Base-by-base conservation (phyloP, 1,284 basidiomycete genomes). In the Ustilago curta region DNA sequence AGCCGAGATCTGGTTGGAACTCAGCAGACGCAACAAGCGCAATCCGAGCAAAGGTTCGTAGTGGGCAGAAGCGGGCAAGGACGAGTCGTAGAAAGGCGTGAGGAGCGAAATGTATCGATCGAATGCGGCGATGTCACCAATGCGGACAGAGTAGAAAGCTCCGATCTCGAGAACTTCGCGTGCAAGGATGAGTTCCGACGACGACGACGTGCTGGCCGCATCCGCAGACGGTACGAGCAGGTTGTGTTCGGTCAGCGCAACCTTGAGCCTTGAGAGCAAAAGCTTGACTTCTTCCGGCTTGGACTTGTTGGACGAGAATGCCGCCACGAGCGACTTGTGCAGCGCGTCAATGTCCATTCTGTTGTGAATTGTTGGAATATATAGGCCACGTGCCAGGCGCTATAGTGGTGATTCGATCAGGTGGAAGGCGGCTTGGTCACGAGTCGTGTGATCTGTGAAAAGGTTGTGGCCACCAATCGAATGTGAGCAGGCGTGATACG, bases 131-230 rank as follows among this genome's bases (percentile, higher is more conserved):
- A 97, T 90, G 85, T 97, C 93, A 83, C 90, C 90, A 71, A 91
- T 89, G 45, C 94, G 89, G 83, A 99, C 92, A 68, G 95, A 94
- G 87, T 92, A 92, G 87, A 97, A 92, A 18, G 95, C 93, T 49
- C 95, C 96, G 78, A 97, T 91, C 87, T 98, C 96, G 61, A 99
- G 90, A 57, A 97, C 93, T 71, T 97, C 93, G 72, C 96, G 92
- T 93, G 87, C 78, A 35, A 82, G 8, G 8, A 67, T 56, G 1
- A 83, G 59, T 39, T 69, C 60, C 25, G 39, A n/a, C 2, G 37
- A 37, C 4, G 59, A 52, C 1, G 31, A 31, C 4, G 47, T 29
- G 23, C 21, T 19, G 44, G 43, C n/a, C 1, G 59, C 27, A 14
- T 51, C 27, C 2, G 58, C 29, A 4, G 88, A 59, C 89, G 93